Conservation (phyloP, 805 yeast genomes). For the Kurtzmaniella fragi region DNA sequence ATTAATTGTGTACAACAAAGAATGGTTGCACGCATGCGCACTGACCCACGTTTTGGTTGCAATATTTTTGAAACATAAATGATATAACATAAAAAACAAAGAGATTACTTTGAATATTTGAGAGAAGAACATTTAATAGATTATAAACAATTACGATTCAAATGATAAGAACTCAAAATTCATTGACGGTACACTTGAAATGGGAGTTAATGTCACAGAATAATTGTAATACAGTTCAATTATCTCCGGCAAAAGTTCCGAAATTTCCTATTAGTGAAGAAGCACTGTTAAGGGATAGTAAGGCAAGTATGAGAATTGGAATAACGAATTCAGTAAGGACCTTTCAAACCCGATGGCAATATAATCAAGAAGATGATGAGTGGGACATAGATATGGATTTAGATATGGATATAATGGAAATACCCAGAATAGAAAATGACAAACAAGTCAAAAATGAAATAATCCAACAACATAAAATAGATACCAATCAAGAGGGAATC, state of each 20-base stretch:
- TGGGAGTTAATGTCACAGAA: neutral
- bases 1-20: no score
- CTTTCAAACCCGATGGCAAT: neutral
- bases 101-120: no score
- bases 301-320: constrained; percentile 1
- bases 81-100: no score
- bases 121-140: neutral
- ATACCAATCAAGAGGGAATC: constrained; percentile 1
- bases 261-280: constrained; percentile 4
- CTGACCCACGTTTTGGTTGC: constrained; percentile 4
- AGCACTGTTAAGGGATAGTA: neutral
- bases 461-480: constrained; percentile 2
- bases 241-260: neutral
- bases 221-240: neutral
- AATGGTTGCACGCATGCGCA: neutral
- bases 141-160: neutral
- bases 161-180: constrained; percentile 1
- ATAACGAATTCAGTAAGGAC: neutral
- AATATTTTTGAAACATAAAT: neutral
- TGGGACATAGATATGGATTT: neutral
- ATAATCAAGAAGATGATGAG: neutral
- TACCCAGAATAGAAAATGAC: neutral
- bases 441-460: neutral
- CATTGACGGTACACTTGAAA: neutral
- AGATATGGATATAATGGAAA: neutral